phyloP scores from a whole-genome alignment of 768 basidiomycete species.

The Psilocybe cyanescens region DNA sequence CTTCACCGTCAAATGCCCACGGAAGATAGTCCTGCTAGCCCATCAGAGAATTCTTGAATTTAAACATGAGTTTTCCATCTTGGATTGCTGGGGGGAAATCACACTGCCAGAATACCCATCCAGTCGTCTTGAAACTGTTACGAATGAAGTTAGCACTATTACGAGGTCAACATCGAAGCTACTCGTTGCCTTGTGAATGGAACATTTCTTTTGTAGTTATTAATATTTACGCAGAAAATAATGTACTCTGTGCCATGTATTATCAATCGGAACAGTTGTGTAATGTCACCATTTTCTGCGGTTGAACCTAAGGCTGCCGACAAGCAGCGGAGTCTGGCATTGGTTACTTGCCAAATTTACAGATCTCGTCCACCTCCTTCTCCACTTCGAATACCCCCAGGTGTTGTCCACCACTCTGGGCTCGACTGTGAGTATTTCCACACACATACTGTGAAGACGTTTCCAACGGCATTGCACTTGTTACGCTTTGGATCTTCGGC shows the following conservation, averaged over 20 bases:
- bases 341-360: slow-evolving; percentile 22
- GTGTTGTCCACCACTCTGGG: slow-evolving; percentile 6
- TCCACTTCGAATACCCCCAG: slow-evolving; percentile 3
- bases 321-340: slow-evolving; percentile 25
- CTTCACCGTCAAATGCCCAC: slow-evolving; percentile 22
- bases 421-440: not conserved
- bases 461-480: not conserved
- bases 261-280: not conserved
- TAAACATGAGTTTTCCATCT: not conserved
- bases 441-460: not conserved
- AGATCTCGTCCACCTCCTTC: slow-evolving; percentile 6
- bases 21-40: slow-evolving; percentile 1
- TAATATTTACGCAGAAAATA: not conserved
- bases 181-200: not conserved
- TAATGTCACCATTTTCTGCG: not conserved
- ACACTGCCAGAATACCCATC: too few relatives aligned
- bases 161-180: too few relatives aligned
- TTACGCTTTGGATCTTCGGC: slow-evolving; percentile 8
- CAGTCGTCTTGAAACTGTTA: not conserved
- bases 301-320: slow-evolving; percentile 18
- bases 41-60: not conserved
- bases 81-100: not conserved
- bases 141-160: not conserved
- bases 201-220: not conserved
- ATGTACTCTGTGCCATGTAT: not conserved